Evolutionary conservation across 441 rosid genomes (phyloP).

Genomic region (Jatropha podagrica): DNA sequence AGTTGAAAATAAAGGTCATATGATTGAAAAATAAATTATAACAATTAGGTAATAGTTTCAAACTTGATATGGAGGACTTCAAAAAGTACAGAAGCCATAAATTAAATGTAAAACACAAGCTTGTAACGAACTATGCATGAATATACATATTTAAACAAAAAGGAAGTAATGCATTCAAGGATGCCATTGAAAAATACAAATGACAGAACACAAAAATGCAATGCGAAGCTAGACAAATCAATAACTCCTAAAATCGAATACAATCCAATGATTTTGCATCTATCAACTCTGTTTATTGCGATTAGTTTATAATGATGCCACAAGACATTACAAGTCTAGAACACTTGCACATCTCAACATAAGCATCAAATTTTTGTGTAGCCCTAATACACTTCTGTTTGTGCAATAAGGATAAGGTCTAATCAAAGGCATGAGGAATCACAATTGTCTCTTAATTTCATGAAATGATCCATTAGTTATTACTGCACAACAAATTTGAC

Average conservation of each 20-base stretch:
- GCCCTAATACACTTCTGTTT: neutral
- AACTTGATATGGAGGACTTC: neutral
- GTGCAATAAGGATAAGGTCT: neutral
- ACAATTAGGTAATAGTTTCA: neutral
- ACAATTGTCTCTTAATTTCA: neutral
- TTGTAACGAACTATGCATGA: neutral
- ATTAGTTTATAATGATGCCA: neutral
- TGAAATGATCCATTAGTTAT: neutral
- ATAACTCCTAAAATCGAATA: neutral
- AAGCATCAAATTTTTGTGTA: neutral
- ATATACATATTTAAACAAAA: neutral
- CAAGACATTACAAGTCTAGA: neutral
- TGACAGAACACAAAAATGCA: neutral
- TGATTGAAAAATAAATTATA: slow-evolving; percentile 26
- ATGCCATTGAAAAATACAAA: neutral
- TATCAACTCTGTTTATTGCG: neutral
- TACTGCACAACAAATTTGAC: neutral
- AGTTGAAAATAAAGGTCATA: slow-evolving; percentile 20
- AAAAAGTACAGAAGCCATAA: neutral
- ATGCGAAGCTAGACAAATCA: neutral
- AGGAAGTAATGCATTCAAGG: neutral
- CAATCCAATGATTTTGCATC: neutral
- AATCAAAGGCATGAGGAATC: neutral
- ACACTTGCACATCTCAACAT: neutral
- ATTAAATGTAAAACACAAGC: neutral